Percentiles rank a stretch among this genome's conserved stretches.
Evolutionary conservation across 352 stramenopile genomes (phyloP).

Genomic region (Thraustotheca clavata): DNA sequence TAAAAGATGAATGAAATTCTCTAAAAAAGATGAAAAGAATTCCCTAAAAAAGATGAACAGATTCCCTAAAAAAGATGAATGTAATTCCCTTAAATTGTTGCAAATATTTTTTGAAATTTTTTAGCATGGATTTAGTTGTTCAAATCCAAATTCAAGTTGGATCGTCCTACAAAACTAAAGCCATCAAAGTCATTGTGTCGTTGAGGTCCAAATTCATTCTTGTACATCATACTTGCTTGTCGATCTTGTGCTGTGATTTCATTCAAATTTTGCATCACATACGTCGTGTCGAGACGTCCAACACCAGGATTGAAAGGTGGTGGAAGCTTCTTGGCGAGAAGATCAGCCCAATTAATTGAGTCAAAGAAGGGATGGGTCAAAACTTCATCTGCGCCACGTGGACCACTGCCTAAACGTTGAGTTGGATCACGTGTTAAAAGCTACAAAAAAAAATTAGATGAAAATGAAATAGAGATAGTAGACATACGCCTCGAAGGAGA

Average conservation of each 20-base stretch:
- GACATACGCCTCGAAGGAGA: conserved; percentile 88
- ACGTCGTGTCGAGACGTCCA: conserved; percentile 80
- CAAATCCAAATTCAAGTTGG: conserved; percentile 1
- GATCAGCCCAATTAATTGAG: conserved; percentile 83
- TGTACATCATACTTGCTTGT: conserved; percentile 53
- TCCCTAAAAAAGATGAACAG: no score
- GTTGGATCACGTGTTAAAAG: conserved; percentile 95
- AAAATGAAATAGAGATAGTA: conserved; percentile 15
- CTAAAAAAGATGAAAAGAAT: no score
- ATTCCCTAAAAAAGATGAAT: no score
- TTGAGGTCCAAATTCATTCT: conserved; percentile 31
- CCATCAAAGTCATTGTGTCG: conserved; percentile 81
- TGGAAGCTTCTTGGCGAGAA: conserved; percentile 70
- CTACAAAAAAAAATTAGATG: conserved; percentile 41
- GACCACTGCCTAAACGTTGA: conserved; percentile 91
- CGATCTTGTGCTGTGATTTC: conserved; percentile 82
- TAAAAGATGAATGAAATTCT: no score
- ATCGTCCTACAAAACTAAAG: conserved; percentile 84
- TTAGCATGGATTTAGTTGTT: no score
- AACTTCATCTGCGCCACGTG: conserved; percentile 81
- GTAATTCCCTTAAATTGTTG: no score
- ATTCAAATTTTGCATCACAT: conserved; percentile 78
- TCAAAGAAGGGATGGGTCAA: conserved; percentile 90
- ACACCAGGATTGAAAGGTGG: conserved; percentile 86
- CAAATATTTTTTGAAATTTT: no score